Base-by-base conservation (phyloP, 2,329 filamentous ascomycete genomes). In the Claviceps pusilla region DNA sequence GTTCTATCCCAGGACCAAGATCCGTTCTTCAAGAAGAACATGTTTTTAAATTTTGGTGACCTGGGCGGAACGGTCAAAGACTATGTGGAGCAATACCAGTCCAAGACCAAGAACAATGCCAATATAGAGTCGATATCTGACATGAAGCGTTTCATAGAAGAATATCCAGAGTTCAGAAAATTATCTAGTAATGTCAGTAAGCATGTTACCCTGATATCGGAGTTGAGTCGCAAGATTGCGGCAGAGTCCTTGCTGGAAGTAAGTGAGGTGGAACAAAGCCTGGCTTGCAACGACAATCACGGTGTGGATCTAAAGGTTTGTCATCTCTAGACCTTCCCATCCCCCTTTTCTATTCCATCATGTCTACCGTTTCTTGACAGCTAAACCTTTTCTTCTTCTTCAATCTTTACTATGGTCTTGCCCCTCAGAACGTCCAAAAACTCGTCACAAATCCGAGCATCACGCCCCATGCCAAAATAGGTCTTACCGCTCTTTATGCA, bases 91-190 rank as follows among this genome's bases (percentile, higher is more conserved):
- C 93, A 97, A 66, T 98, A 97, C 65, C 93, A 97, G 63, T 89
- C 87, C 12, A 96, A 95, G 68, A 95, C 91, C n/a, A 91, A 97
- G 65, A 95, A 86, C 62, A 95, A 84, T 62, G 87, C 89, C 66
- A 93, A 95, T 65, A 90, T 98, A 57, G 93, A 98, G 65, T 96
- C 91, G 16, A 97, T 98, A 65, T 79, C 86, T 54, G 93, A 98
- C 67, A 98, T 98, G 94, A 98, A 98, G 69, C 87, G 90, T 47
- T 98, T 98, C 63, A 94, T 98, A 54, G 93, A 98, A 69, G 93
- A 98, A 64, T 98, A 97, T 65, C 93, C 93, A 2, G 93, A 98
- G 66, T 98, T 98, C 68, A 83, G 93, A 56, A 95, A 96, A 64
- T 80, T 98, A 1, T 96, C 93, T 1, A 90, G 93, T 42, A 98